Base-by-base conservation (phyloP, 2,329 filamentous ascomycete genomes). In the Calcarisporium arbuscula region DNA sequence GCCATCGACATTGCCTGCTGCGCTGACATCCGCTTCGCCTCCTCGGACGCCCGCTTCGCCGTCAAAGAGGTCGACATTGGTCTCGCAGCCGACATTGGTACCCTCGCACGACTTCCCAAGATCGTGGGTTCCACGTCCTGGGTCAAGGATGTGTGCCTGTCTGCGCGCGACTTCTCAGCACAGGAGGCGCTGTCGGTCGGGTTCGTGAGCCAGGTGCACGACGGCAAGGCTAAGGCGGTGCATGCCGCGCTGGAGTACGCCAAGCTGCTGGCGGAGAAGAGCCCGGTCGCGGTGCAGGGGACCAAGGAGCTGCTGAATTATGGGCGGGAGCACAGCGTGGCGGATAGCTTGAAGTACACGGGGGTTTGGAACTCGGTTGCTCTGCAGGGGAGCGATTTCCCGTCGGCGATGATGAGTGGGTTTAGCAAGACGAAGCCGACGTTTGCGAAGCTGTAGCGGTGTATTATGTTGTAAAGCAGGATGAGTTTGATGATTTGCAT, bases 281-380 rank as follows among this genome's bases (percentile, higher is more conserved):
- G 85, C 52, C 90, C 90, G 0, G 80, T 96, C 16, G 88, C 87
- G 2, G 84, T 90, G 44, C 77, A 87, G 64, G 82, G 85, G 6
- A 94, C 88, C 8, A 95, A 95, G 67, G 84, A 92, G 62, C 61
- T 94, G 42, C 55, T 95, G 53, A 88, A 92, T 58, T 86, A 82
- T 53, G 83, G 81, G 21, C 72, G 85, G 49, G 89, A 94, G 57
- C 77, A 88, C 56, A 69, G 72, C 3, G 77, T 94, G 19, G 75
- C 74, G 29, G 87, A 94, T 47, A 86, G 81, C 30, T 62, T 96
- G 56, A 76, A 77, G 38, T 95, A 95, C 59, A 94, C 89, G 5
- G 72, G 77, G 9, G 72, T 92, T 2, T 95, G 89, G 90, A 96
- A 96, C 54, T 74, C 78, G 48, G 83, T 79, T 3, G 84, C 85